A percentile compares a stretch with the other conserved stretches of the same genome.
Evolutionary conservation across 2,329 filamentous ascomycete genomes (phyloP).

Genomic region (Dactylonectria macrodidyma): DNA sequence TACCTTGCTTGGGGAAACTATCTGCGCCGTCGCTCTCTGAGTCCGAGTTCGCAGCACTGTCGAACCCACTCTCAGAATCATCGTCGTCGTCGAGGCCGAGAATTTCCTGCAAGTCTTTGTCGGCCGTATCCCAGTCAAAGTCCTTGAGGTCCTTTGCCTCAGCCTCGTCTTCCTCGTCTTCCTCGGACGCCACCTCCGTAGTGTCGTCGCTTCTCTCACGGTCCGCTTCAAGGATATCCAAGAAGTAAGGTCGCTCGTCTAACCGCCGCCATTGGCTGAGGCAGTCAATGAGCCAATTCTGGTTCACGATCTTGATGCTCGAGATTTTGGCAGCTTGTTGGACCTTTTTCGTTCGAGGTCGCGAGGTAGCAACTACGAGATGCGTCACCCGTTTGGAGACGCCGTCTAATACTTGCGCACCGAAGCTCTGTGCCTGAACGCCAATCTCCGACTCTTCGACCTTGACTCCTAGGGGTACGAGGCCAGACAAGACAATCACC

Average conservation of each 20-base stretch:
- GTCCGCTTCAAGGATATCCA: conserved; percentile 82
- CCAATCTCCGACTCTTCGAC: conserved; percentile 88
- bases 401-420: conserved; percentile 73
- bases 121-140: conserved; percentile 75
- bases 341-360: conserved; percentile 91
- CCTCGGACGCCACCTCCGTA: conserved; percentile 50
- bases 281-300: conserved; percentile 90
- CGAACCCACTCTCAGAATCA: conserved; percentile 52
- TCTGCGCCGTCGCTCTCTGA: conserved; percentile 50
- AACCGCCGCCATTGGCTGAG: conserved; percentile 87
- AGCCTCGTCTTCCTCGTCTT: conserved; percentile 50
- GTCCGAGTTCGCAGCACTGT: conserved; percentile 45
- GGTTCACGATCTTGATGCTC: conserved; percentile 90
- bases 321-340: conserved; percentile 85
- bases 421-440: conserved; percentile 88
- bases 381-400: conserved; percentile 79
- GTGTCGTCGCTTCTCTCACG: conserved; percentile 57
- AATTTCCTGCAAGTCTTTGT: conserved; percentile 84
- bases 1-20: conserved; percentile 44
- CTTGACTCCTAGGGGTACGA: conserved; percentile 86
- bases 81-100: conserved; percentile 70
- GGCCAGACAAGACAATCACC: conserved; percentile 89
- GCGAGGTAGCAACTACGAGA: conserved; percentile 78
- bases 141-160: conserved; percentile 63
- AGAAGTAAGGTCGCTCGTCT: conserved; percentile 83